Percentiles rank a stretch among this genome's conserved stretches.
phyloP scores from a whole-genome alignment of 176 grass and related monocot genomes.

The Hordeum vulgare region MorexV3_pseudomolecules_assembly NC_058520.1:548680630-548681129 shows the following conservation, averaged over 20 bases:
- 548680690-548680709: constrained; percentile 94
- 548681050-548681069: constrained; percentile 47
- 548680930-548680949: constrained; percentile 98
- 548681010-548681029: constrained; percentile 98
- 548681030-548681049: constrained; percentile 97
- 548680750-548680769: constrained; percentile 56
- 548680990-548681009: constrained; percentile 78
- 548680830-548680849: constrained; percentile 14
- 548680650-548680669: constrained; percentile 35
- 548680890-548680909: constrained; percentile 8
- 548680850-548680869: constrained; percentile 16
- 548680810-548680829: background rate
- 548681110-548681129: background rate
- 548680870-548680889: background rate
- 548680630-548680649: background rate
- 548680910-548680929: constrained; percentile 98
- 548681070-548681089: background rate
- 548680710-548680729: constrained; percentile 66
- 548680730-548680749: constrained; percentile 74
- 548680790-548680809: background rate
- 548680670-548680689: constrained; percentile 91
- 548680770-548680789: constrained; percentile 58
- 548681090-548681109: background rate
- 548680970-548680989: constrained; percentile 90
- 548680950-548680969: constrained; percentile 68